Conservation (phyloP, 2,329 filamentous ascomycete species). For the Sordariomycetes sp. region DNA sequence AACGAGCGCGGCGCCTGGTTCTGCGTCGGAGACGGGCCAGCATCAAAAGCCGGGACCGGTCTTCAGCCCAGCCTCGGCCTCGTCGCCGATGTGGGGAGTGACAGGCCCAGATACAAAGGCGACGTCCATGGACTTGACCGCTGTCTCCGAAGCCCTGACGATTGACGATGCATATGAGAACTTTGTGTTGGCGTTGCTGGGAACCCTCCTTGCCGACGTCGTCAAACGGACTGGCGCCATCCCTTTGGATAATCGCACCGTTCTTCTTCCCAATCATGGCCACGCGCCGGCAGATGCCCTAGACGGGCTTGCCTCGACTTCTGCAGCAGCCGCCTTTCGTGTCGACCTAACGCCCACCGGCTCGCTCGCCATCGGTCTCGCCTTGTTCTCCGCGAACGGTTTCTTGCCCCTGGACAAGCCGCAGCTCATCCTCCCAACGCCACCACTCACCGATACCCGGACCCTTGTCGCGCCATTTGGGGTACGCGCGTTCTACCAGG, state of each 20-base stretch:
- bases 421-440: conserved; percentile 8
- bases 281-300: not conserved
- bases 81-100: conserved; percentile 24
- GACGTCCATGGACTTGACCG: conserved; percentile 16
- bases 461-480: conserved; percentile 9
- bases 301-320: not conserved
- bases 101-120: conserved; percentile 5
- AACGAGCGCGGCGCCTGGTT: conserved; percentile 10
- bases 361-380: conserved; percentile 30
- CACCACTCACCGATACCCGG: conserved; percentile 15
- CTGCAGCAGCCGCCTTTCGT: conserved; percentile 37
- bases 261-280: conserved; percentile 28
- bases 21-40: not conserved
- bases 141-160: conserved; percentile 14
- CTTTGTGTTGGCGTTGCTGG: conserved; percentile 41
- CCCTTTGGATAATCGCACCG: conserved; percentile 40
- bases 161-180: conserved; percentile 39
- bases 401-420: conserved; percentile 4
- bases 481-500: conserved; percentile 5
- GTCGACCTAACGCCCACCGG: conserved; percentile 46
- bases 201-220: conserved; percentile 37
- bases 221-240: conserved; percentile 37
- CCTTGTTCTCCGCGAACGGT: conserved; percentile 2
- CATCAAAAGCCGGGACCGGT: not conserved
- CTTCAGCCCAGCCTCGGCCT: conserved; percentile 29